phyloP scores from a whole-genome alignment of 805 yeast genomes.

The Candida orba region DNA sequence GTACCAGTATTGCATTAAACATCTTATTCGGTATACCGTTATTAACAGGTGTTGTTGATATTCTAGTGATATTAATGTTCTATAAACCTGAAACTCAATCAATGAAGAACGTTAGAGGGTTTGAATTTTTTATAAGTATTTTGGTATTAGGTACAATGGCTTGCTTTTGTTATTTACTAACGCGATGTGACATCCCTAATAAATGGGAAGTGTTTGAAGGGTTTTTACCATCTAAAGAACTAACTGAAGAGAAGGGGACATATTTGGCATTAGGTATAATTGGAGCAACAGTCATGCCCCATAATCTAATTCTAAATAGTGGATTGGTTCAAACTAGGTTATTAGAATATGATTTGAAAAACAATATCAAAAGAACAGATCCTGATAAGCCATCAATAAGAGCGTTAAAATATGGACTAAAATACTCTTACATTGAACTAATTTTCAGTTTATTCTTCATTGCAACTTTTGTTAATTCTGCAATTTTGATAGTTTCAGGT shows the following conservation, averaged over 20 bases:
- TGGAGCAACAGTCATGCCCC: slow-evolving; percentile 97
- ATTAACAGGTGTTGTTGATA: slow-evolving; percentile 74
- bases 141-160: slow-evolving; percentile 68
- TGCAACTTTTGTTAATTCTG: slow-evolving; percentile 88
- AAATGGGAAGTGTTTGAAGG: slow-evolving; percentile 52
- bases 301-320: slow-evolving; percentile 76
- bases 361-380: slow-evolving; percentile 36
- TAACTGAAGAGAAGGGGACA: slow-evolving; percentile 58
- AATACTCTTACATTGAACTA: slow-evolving; percentile 75
- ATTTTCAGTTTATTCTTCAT: slow-evolving; percentile 76
- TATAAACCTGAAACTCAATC: slow-evolving; percentile 72
- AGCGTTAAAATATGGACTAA: slow-evolving; percentile 75
- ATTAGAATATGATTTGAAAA: slow-evolving; percentile 59
- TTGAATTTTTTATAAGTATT: slow-evolving; percentile 66
- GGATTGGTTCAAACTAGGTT: slow-evolving; percentile 83
- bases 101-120: slow-evolving; percentile 64
- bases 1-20: slow-evolving; percentile 81
- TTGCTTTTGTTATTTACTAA: slow-evolving; percentile 68
- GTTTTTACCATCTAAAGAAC: slow-evolving; percentile 59
- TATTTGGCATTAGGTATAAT: slow-evolving; percentile 76
- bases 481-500: slow-evolving; percentile 87
- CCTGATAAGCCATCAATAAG: slow-evolving; percentile 65
- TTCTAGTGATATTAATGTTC: slow-evolving; percentile 67
- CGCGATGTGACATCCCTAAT: slow-evolving; percentile 48
- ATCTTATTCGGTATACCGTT: slow-evolving; percentile 72